These are phyloP conservation scores for Lyophyllum semitale DNA, from an alignment of 768 basidiomycete species.

Conservation along the genomic window DNA sequence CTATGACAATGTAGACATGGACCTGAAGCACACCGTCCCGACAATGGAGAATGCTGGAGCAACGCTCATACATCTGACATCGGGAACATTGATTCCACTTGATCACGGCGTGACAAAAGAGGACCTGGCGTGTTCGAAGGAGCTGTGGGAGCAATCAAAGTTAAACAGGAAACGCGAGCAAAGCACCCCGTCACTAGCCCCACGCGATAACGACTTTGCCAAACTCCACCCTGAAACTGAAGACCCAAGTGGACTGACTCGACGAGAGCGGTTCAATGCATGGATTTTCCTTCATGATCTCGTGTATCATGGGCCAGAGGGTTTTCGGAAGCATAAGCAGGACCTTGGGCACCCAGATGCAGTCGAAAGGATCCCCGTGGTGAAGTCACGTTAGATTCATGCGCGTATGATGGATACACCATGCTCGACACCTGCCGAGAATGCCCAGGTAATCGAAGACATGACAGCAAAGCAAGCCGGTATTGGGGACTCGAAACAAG, in stretches of 20 bases:
- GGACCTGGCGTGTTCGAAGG: slow-evolving; percentile 31
- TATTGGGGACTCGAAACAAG: slow-evolving; percentile 23
- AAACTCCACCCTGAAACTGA: slow-evolving; percentile 4
- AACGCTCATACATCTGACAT: no score
- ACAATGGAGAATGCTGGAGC: slow-evolving; percentile 36
- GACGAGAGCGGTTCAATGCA: slow-evolving; percentile 23
- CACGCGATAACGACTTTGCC: no score
- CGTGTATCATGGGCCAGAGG: slow-evolving; percentile 6
- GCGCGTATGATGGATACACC: slow-evolving; percentile 21
- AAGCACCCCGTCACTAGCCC: no score
- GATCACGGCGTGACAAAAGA: slow-evolving; percentile 17
- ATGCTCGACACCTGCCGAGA: slow-evolving; percentile 15
- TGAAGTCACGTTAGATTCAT: slow-evolving; percentile 20
- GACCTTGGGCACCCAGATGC: slow-evolving; percentile 23
- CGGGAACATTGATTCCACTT: slow-evolving; percentile 26
- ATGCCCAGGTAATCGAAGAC: no score
- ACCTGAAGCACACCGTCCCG: slow-evolving; percentile 16
- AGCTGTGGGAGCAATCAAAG: slow-evolving; percentile 32
- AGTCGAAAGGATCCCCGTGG: slow-evolving; percentile 17
- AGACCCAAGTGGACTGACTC: slow-evolving; percentile 17
- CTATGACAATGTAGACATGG: slow-evolving; percentile 47
- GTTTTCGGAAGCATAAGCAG: slow-evolving; percentile 19
- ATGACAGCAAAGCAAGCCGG: slow-evolving; percentile 19
- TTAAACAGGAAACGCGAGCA: slow-evolving; percentile 26
- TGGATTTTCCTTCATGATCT: slow-evolving; percentile 32